Conservation (phyloP, 805 yeast species). For the Cyberlindnera xishuangbannaensis region DNA sequence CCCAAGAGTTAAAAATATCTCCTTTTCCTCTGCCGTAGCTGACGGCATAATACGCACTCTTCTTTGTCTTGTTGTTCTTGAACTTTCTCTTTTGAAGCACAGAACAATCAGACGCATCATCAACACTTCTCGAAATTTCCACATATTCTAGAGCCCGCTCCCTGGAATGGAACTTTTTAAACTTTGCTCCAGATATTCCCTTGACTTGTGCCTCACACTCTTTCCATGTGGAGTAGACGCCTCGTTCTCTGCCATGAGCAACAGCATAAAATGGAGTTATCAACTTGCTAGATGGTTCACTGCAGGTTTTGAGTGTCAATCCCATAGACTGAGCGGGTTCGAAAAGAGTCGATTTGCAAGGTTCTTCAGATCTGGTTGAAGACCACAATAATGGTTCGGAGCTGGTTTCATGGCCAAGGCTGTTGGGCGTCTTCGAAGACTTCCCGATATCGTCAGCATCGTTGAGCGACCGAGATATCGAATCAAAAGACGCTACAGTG, state of each 20-base stretch:
- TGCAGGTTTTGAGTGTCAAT: background rate
- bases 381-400: no score
- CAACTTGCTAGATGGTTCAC: background rate
- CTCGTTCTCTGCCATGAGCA: constrained; percentile 43
- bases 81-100: no score
- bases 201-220: constrained; percentile 44
- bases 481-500: no score
- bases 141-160: constrained; percentile 46
- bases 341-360: background rate
- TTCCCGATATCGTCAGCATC: no score
- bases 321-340: no score
- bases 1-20: constrained; percentile 28
- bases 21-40: constrained; percentile 24
- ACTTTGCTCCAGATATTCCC: constrained; percentile 34
- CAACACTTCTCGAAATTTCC: background rate
- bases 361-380: no score
- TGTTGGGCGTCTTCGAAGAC: no score
- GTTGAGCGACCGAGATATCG: no score
- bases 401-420: no score
- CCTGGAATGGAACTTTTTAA: constrained; percentile 36
- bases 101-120: background rate
- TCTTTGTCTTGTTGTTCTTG: no score
- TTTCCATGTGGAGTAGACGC: constrained; percentile 58
- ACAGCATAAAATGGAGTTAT: constrained; percentile 44
- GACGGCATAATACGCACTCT: constrained; percentile 26